Conservation (phyloP, 257 asterid species). For the Rauvolfia tetraphylla region DNA sequence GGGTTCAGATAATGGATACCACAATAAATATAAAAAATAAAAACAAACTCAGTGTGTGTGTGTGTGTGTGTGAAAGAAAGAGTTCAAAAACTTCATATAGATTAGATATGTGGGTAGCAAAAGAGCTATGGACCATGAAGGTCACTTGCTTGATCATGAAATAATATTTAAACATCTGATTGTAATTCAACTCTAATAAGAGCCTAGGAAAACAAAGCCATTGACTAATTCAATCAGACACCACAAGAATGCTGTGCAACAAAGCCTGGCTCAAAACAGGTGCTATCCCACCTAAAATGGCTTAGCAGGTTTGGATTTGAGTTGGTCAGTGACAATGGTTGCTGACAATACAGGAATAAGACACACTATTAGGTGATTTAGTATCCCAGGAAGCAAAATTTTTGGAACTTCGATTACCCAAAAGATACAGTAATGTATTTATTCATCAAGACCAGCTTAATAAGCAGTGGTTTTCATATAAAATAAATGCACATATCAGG, state of each 20-base stretch:
- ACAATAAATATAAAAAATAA: background rate
- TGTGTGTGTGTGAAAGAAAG: too few relatives aligned
- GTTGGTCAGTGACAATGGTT: background rate
- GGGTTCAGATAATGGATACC: constrained; percentile 1
- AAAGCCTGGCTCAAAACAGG: background rate
- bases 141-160: background rate
- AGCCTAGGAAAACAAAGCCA: background rate
- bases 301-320: background rate
- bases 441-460: background rate
- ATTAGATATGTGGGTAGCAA: background rate
- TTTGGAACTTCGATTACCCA: background rate
- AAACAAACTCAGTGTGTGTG: too few relatives aligned
- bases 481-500: background rate
- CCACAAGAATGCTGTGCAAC: background rate
- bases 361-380: background rate
- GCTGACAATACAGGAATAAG: background rate
- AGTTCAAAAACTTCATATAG: background rate
- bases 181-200: background rate
- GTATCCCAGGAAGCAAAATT: background rate
- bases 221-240: background rate
- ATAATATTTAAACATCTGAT: background rate
- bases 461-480: background rate
- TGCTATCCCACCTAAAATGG: background rate
- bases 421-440: background rate
- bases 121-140: background rate